A percentile compares a stretch with the other conserved stretches of the same genome.
These are phyloP conservation scores for Backusella tarrabulga DNA, from an alignment of 192 early-diverging fungal species.

Conservation along the genomic window DNA sequence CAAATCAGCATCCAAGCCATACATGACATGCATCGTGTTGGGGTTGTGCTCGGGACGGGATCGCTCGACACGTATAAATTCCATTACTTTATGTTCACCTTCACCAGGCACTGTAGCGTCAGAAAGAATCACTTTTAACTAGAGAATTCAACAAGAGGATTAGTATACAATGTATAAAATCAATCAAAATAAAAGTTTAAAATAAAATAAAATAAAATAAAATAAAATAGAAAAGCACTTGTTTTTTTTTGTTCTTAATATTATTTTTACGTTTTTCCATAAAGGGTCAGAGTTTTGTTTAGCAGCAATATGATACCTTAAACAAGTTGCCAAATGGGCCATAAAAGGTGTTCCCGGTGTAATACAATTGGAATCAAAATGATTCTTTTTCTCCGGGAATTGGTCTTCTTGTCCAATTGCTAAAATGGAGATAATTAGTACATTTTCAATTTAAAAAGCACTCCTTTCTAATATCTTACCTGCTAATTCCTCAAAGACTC, in stretches of 20 bases:
- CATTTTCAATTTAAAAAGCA: slow-evolving; percentile 15
- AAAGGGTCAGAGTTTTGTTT: slow-evolving; percentile 85
- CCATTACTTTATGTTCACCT: slow-evolving; percentile 99
- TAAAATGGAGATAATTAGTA: slow-evolving; percentile 16
- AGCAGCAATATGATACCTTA: slow-evolving; percentile 86
- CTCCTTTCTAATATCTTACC: slow-evolving; percentile 5
- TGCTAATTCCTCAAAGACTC: slow-evolving; percentile 29
- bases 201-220: slow-evolving; percentile 7
- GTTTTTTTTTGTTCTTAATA: not conserved
- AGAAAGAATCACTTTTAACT: slow-evolving; percentile 84
- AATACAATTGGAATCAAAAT: slow-evolving; percentile 98
- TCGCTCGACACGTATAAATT: slow-evolving; percentile 85
- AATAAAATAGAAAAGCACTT: not conserved
- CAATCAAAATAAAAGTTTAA: not conserved
- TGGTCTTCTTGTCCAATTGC: slow-evolving; percentile 56
- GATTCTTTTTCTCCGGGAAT: slow-evolving; percentile 46
- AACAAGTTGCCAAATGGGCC: slow-evolving; percentile 80
- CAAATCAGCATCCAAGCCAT: slow-evolving; percentile 94
- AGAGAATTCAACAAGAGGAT: not conserved
- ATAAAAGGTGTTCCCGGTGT: slow-evolving; percentile 98
- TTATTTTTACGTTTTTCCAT: slow-evolving; percentile 66
- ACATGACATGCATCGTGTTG: slow-evolving; percentile 93
- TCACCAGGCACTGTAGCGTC: slow-evolving; percentile 97
- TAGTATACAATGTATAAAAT: not conserved
- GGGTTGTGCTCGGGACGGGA: slow-evolving; percentile 78